phyloP scores from a whole-genome alignment of 2,329 filamentous ascomycete species.

The Hypoxylon sp. region DNA sequence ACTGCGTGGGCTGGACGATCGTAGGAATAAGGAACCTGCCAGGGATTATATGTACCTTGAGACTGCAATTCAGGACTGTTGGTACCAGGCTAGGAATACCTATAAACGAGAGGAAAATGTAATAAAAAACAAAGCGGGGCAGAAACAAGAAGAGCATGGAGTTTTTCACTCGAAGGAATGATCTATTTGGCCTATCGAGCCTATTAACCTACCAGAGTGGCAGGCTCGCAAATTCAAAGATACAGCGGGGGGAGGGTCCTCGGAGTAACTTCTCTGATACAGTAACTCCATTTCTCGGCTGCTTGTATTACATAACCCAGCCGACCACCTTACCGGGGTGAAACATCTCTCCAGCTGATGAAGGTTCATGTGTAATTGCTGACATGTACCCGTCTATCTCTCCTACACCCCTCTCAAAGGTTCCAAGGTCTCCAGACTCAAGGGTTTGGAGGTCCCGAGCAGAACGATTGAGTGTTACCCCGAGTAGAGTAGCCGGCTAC shows the following conservation, averaged over 20 bases:
- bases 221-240: slow-evolving; percentile 6
- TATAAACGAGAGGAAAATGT: neutral
- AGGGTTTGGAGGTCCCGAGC: slow-evolving; percentile 15
- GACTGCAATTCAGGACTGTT: neutral
- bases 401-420: neutral
- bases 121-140: slow-evolving; percentile 21
- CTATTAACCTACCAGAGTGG: slow-evolving; percentile 17
- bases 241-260: slow-evolving; percentile 18
- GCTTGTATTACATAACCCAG: slow-evolving; percentile 23
- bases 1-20: neutral
- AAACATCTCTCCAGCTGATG: slow-evolving; percentile 11
- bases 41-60: too few relatives aligned
- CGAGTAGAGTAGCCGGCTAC: slow-evolving; percentile 12
- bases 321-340: slow-evolving; percentile 19
- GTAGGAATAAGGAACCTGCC: too few relatives aligned
- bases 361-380: neutral
- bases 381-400: slow-evolving; percentile 4
- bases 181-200: too few relatives aligned
- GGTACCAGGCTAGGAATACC: neutral
- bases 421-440: neutral
- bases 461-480: slow-evolving; percentile 19
- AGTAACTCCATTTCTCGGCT: slow-evolving; percentile 37
- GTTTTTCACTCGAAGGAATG: slow-evolving; percentile 27
- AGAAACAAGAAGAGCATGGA: slow-evolving; percentile 25
- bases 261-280: slow-evolving; percentile 37